Evolutionary conservation across 192 early-diverging fungal genomes (phyloP), one percentile per base, ranked within the genome.

Genomic region (Dispira parvispora): DNA sequence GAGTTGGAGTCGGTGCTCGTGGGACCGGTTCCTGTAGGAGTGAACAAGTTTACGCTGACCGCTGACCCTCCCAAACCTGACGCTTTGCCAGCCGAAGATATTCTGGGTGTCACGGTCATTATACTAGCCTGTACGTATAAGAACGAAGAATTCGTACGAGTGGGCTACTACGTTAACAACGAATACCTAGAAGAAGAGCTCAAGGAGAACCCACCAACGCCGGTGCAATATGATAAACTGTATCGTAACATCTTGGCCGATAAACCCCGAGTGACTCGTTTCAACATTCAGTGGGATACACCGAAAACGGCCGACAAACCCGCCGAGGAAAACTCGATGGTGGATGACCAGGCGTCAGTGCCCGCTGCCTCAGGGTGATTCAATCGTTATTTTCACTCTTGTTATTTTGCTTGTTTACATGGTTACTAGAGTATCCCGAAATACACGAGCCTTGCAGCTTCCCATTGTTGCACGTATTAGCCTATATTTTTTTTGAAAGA

Each of bases 91-190:
- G 71, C 82, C 57, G 77, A 80, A 46, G 91, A 96, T 61, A 69
- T 93, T 43, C 66, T 96, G 43, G 93, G 88, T 42, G 88, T 96
- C 20, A 92, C 92, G 8, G 92, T 94, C 14, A 82, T 99, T 27
- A 70, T 97, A 52, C 79, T 99, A 42, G 84, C 86, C 62, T 94
- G 92, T 68, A 84, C 83, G 11, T 99, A 97, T 71, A 80, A 81
- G 65, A 84, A 83, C 50, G 83, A 85, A 67, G 92, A 94, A 75
- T 99, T 97, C 78, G 89, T 96, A 57, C 83, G 92, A 65, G 89
- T 99, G 55, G 96, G 94, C 14, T 99, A 99, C 75, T 96, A 94
- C 67, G 91, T 99, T 52, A 91, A 99, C 78, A 96, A 94, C 73
- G 89, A 94, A 57, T 99, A 97, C 69, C 61, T 67, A 38, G 91